Base-by-base conservation (phyloP, 768 basidiomycete species). In the Termitomyces sp. region DNA sequence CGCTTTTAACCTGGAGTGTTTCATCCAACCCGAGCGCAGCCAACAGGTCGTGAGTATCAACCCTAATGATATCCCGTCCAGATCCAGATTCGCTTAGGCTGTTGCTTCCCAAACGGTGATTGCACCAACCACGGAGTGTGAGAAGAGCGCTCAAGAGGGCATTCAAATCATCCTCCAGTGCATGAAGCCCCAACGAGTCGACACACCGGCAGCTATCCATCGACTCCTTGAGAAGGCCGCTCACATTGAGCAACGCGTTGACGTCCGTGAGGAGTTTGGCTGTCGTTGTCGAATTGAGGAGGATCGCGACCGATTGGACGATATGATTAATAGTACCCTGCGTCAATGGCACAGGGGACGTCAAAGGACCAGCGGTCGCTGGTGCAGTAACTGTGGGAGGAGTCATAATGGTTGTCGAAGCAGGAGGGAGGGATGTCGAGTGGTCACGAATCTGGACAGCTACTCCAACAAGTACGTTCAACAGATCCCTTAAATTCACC, bases 31-130 rank as follows among this genome's bases (percentile, higher is more conserved):
- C 64, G 33, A 67, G 62, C 20, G 60, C 53, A 5, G 49, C n/a
- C n/a, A 67, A 55, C n/a, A 65, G 60, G 18, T 44, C 30, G 18
- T 66, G 28, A 23, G 61, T 57, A n/a, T 66, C 55, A 32, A 66
- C 40, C 28, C 56, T 66, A 38, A 66, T 61, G 18, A 53, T 54
- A 28, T 44, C 53, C 23, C 36, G 4, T 13, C 26, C 43, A 43
- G 43, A 38, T 13, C 47, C 44, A 41, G 52, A 43, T 54, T 6
- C 28, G 10, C n/a, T 18, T 5, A 13, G 18, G 14, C 43, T 40
- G 14, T 53, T 55, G n/a, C 52, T 49, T 26, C 40, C 28, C 0
- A 41, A 54, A 26, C 59, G 62, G 44, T 50, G 3, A 12, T 56
- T 20, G 36, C 61, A 62, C 64, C 60, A 65, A 16, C 43, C 13